Conservation (phyloP, 495 filamentous ascomycete genomes). For the Paragyromitra xinjiangensis region DNA sequence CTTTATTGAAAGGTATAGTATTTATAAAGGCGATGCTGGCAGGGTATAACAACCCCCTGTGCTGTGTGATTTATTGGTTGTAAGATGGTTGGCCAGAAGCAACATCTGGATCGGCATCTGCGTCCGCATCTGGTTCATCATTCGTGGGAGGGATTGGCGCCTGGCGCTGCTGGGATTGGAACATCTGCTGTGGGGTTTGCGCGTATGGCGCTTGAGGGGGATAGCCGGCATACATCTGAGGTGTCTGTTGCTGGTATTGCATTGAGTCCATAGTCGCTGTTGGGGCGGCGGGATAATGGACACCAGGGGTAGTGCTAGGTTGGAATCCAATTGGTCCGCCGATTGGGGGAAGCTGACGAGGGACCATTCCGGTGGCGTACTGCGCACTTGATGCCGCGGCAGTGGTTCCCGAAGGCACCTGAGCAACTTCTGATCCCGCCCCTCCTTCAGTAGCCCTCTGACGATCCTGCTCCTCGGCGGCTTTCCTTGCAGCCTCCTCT, state of each 20-base stretch:
- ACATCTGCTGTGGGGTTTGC: constrained; percentile 53
- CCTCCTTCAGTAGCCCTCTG: constrained; percentile 45
- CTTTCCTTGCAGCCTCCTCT: constrained; percentile 88
- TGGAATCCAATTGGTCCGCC: constrained; percentile 44
- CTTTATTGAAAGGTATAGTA: constrained; percentile 52
- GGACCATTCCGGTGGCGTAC: constrained; percentile 46
- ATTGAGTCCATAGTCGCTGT: constrained; percentile 56
- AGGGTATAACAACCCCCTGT: constrained; percentile 38
- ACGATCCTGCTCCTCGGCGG: constrained; percentile 73
- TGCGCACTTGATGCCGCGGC: constrained; percentile 40
- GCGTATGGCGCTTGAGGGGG: constrained; percentile 42
- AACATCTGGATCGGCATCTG: constrained; percentile 55
- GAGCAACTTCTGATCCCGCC: constrained; percentile 38
- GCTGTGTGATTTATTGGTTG: constrained; percentile 46
- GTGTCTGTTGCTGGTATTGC: constrained; percentile 52
- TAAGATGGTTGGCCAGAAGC: constrained; percentile 51
- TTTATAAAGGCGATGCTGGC: constrained; percentile 49
- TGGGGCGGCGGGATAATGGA: constrained; percentile 55
- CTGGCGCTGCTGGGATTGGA: constrained; percentile 47
- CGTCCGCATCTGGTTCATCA: constrained; percentile 54
- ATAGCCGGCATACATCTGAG: constrained; percentile 54
- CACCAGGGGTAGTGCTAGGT: constrained; percentile 40
- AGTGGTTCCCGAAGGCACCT: constrained; percentile 41
- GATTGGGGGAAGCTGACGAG: constrained; percentile 55
- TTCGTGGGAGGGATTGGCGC: constrained; percentile 51